These are phyloP conservation scores for Mycena pura DNA, from an alignment of 768 basidiomycete genomes.

Conservation along the genomic window DNA sequence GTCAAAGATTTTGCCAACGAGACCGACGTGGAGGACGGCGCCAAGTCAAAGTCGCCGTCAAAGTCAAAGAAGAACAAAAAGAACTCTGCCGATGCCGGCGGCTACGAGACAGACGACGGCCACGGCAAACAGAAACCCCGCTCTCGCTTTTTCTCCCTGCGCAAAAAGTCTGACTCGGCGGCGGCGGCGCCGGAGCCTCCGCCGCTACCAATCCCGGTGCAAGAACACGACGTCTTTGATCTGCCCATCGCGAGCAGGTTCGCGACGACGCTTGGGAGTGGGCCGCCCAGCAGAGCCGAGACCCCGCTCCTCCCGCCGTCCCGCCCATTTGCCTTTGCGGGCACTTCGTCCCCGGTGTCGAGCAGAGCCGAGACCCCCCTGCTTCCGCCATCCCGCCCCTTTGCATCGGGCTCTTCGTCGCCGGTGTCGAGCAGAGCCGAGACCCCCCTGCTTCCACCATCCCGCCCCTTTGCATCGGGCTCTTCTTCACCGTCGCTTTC, in stretches of 20 bases:
- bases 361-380: conserved; percentile 10
- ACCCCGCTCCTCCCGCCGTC: conserved; percentile 4
- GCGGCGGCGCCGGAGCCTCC: conserved; percentile 26
- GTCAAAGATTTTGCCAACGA: conserved; percentile 16
- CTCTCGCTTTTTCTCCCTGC: conserved; percentile 50
- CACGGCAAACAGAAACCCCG: conserved; percentile 42
- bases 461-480: conserved; percentile 9
- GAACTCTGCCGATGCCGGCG: conserved; percentile 9
- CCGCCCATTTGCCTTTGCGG: background rate
- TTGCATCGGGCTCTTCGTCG: background rate
- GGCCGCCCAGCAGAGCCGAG: background rate
- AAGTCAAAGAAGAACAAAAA: conserved; percentile 32
- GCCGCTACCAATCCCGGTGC: conserved; percentile 35
- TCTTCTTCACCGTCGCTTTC: conserved; percentile 19
- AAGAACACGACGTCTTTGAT: conserved; percentile 38
- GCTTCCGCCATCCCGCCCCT: conserved; percentile 1
- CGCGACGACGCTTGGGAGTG: conserved; percentile 41
- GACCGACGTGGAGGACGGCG: conserved; percentile 21
- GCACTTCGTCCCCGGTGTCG: background rate
- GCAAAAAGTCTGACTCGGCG: conserved; percentile 44
- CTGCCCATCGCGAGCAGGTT: conserved; percentile 58
- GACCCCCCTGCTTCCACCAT: conserved; percentile 20
- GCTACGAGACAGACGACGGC: conserved; percentile 37
- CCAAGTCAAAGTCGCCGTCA: conserved; percentile 11
- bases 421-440: conserved; percentile 1